These are phyloP conservation scores for Barnettozyma californica DNA, from an alignment of 805 yeast genomes.

Conservation along the genomic window DNA sequence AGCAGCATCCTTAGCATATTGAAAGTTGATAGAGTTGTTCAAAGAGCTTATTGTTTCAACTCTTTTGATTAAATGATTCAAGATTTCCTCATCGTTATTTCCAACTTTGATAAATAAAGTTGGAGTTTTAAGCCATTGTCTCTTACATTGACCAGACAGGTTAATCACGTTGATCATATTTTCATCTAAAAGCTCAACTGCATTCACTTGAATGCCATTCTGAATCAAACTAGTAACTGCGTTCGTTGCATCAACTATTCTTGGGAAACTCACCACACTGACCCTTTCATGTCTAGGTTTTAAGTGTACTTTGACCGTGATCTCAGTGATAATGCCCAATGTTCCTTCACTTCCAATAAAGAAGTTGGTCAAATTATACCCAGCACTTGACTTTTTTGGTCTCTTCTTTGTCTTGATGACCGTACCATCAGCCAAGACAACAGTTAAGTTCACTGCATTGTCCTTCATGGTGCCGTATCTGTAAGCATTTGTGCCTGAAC, in stretches of 20 bases:
- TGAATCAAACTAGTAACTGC: conserved; percentile 59
- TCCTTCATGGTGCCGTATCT: conserved; percentile 79
- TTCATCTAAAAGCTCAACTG: conserved; percentile 69
- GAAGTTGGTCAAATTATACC: conserved; percentile 70
- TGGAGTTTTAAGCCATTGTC: conserved; percentile 52
- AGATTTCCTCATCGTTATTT: conserved; percentile 35
- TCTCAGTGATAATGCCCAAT: conserved; percentile 71
- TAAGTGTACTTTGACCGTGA: conserved; percentile 63
- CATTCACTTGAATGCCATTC: conserved; percentile 60
- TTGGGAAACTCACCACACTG: conserved; percentile 61
- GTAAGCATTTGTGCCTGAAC: conserved; percentile 76
- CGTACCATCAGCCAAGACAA: conserved; percentile 77
- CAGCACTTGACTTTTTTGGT: conserved; percentile 73
- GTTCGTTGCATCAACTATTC: conserved; percentile 64
- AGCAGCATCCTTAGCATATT: conserved; percentile 51
- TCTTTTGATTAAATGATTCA: conserved; percentile 39
- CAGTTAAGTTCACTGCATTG: conserved; percentile 59
- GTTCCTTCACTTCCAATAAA: conserved; percentile 80
- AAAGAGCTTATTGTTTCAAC: conserved; percentile 42
- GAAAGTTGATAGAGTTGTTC: conserved; percentile 45
- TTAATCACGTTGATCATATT: conserved; percentile 65
- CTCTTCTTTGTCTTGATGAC: conserved; percentile 64
- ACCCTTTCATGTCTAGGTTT: conserved; percentile 61
- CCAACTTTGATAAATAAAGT: conserved; percentile 62
- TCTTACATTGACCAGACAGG: conserved; percentile 46